Percentiles rank a stretch among this genome's conserved stretches.
Conservation (phyloP, 768 basidiomycete species). For the Serendipita indica region DNA sequence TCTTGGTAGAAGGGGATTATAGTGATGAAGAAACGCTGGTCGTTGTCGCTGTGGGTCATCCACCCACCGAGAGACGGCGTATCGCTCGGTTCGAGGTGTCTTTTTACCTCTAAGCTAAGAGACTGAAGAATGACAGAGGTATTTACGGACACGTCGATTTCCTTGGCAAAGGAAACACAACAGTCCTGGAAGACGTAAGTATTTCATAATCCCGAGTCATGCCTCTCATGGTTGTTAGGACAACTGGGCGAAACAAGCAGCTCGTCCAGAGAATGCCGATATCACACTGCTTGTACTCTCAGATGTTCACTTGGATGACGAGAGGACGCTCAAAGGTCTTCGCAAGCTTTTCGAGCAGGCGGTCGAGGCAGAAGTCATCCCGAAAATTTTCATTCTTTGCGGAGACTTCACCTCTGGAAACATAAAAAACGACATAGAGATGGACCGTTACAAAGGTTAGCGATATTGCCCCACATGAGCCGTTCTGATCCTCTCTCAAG, state of each 20-base stretch:
- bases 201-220: background rate
- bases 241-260: constrained; percentile 45
- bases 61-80: constrained; percentile 83
- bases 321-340: constrained; percentile 64
- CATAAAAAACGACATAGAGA: constrained; percentile 62
- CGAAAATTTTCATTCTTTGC: constrained; percentile 79
- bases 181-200: constrained; percentile 77
- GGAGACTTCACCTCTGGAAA: constrained; percentile 88
- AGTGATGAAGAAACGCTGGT: constrained; percentile 79
- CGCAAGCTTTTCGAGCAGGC: constrained; percentile 81
- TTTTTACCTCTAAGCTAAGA: no score
- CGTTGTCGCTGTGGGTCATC: constrained; percentile 91
- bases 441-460: constrained; percentile 75
- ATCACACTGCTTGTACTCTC: constrained; percentile 86
- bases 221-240: constrained; percentile 27
- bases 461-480: background rate
- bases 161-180: constrained; percentile 85
- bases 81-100: constrained; percentile 65
- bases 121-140: constrained; percentile 38
- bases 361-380: constrained; percentile 73
- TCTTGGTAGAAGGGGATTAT: constrained; percentile 91
- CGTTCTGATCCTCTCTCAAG: constrained; percentile 28
- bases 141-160: constrained; percentile 97
- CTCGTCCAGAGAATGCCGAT: constrained; percentile 49
- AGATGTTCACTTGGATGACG: constrained; percentile 90